Conservation (phyloP, 2,329 filamentous ascomycete genomes). For the Byssochlamys sp. region DNA sequence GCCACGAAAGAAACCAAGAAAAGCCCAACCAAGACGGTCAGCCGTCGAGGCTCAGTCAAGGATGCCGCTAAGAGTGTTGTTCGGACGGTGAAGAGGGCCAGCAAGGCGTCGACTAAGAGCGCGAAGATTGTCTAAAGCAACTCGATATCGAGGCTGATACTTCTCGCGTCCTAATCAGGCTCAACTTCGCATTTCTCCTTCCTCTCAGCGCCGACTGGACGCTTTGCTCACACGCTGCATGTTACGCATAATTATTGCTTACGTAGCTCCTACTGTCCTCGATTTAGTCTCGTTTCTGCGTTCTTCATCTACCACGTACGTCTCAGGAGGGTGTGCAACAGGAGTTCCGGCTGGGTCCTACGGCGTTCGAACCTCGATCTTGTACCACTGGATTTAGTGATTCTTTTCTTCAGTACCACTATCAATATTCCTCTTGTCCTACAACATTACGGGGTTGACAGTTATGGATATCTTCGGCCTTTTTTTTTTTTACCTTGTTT, state of each 20-base stretch:
- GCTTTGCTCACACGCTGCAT: not conserved
- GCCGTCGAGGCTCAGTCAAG: conserved; percentile 9
- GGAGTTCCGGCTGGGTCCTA: not conserved
- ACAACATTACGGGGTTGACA: not conserved
- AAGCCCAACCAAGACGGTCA: conserved; percentile 5
- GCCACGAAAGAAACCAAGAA: conserved; percentile 2
- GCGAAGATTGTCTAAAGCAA: not conserved
- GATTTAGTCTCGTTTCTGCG: not conserved
- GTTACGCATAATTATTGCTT: not conserved
- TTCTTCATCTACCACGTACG: not conserved
- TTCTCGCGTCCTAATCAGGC: not conserved
- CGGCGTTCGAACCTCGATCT: not conserved
- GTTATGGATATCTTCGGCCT: not conserved
- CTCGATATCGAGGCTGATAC: not conserved
- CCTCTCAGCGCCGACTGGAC: not conserved
- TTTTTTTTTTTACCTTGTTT: not conserved
- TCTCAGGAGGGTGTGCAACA: not conserved
- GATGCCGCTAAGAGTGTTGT: conserved; percentile 9
- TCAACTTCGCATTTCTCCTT: not conserved
- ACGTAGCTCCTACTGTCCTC: not conserved
- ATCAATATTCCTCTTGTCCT: not conserved
- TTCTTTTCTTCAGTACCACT: not conserved
- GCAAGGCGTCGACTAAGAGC: conserved; percentile 2
- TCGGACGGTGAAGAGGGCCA: conserved; percentile 10
- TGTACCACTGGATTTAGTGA: not conserved